Evolutionary conservation across 2,329 filamentous ascomycete genomes (phyloP).

Genomic region (Myriosclerotinia duriaeana): DNA sequence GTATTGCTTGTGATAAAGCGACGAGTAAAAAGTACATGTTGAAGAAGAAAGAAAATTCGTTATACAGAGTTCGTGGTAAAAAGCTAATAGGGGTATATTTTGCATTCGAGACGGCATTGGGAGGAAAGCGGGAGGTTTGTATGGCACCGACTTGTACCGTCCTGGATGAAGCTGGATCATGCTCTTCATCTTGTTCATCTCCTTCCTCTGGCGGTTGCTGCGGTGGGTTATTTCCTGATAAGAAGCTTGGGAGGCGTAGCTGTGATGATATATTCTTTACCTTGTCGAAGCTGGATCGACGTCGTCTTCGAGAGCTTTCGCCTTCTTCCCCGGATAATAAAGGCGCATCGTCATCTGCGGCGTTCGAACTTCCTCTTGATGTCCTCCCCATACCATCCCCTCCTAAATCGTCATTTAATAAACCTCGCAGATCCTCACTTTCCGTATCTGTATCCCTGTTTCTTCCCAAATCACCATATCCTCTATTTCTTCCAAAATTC

Average conservation of each 20-base stretch:
- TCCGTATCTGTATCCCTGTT: constrained; percentile 50
- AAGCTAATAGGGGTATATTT: constrained; percentile 97
- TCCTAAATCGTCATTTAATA: constrained; percentile 63
- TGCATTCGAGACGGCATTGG: constrained; percentile 91
- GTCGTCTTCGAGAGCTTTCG: constrained; percentile 28
- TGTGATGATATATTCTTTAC: constrained; percentile 52
- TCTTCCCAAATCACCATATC: constrained; percentile 61
- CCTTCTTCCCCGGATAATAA: constrained; percentile 52
- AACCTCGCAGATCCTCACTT: constrained; percentile 64
- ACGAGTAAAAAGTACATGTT: constrained; percentile 99
- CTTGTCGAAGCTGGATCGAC: constrained; percentile 44
- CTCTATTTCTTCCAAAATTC: constrained; percentile 49
- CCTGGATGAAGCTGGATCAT: constrained; percentile 69
- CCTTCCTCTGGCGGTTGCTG: constrained; percentile 35
- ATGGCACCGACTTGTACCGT: constrained; percentile 71
- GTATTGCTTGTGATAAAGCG: constrained; percentile 89
- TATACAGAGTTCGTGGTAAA: constrained; percentile 90
- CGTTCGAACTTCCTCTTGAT: constrained; percentile 57
- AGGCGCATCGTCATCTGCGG: constrained; percentile 70
- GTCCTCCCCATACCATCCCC: constrained; percentile 50
- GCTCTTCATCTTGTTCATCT: constrained; percentile 52
- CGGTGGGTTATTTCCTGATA: constrained; percentile 45
- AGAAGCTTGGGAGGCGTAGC: constrained; percentile 67
- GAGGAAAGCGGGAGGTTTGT: constrained; percentile 76
- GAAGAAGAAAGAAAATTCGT: constrained; percentile 99